Evolutionary conservation across 108 stramenopile species (phyloP).

Genomic region (Epithemia pelagica): DNA sequence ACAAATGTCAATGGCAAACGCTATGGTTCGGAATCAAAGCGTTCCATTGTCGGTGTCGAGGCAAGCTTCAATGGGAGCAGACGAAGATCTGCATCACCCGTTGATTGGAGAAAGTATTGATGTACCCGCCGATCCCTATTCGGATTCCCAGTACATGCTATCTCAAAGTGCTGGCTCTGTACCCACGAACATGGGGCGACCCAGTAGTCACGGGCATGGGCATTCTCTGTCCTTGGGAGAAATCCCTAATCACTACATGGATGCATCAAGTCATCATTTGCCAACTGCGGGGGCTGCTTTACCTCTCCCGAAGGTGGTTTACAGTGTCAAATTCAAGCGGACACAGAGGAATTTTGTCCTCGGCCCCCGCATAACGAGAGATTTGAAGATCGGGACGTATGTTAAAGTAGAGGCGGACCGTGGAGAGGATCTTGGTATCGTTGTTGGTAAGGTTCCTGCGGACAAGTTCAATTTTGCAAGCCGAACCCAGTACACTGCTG

Average conservation of each 20-base stretch:
- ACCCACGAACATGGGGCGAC: not conserved
- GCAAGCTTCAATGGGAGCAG: conserved; percentile 2
- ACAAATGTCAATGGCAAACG: not conserved
- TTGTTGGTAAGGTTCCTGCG: conserved; percentile 57
- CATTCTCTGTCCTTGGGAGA: conserved; percentile 12
- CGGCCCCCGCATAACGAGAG: conserved; percentile 50
- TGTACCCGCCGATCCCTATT: conserved; percentile 28
- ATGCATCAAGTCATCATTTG: conserved; percentile 13
- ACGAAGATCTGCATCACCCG: conserved; percentile 39
- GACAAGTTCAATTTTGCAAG: conserved; percentile 42
- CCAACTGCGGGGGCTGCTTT: conserved; percentile 33
- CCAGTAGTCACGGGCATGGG: not conserved
- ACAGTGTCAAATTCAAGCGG: conserved; percentile 91
- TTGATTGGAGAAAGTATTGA: conserved; percentile 44
- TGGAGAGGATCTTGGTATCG: conserved; percentile 94
- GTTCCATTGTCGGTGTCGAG: not conserved
- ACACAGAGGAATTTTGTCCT: conserved; percentile 80
- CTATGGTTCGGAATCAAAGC: not conserved
- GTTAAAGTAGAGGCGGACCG: conserved; percentile 98
- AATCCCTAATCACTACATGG: conserved; percentile 12
- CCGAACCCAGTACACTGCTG: conserved; percentile 16
- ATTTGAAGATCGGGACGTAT: conserved; percentile 86
- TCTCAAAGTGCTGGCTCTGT: not conserved
- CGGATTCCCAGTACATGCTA: not conserved
- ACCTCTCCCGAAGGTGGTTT: conserved; percentile 63